These are phyloP conservation scores for Raddia guianensis DNA, from an alignment of 176 grass and related monocot species.

Conservation along the genomic window DNA sequence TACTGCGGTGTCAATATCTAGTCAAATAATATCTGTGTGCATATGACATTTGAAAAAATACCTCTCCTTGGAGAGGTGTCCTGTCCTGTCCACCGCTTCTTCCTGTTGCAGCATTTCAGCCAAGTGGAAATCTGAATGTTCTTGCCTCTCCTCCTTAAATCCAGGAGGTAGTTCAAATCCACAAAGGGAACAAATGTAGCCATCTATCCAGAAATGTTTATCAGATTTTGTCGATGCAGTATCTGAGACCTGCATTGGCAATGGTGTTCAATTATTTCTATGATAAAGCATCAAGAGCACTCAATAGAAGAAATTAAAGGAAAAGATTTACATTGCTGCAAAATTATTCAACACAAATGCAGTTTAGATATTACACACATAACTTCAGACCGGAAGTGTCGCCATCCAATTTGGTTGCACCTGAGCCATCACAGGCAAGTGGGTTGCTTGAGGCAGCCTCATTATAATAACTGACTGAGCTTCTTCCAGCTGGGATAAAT, in stretches of 20 bases:
- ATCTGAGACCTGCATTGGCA: slow-evolving; percentile 36
- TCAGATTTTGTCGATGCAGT: slow-evolving; percentile 39
- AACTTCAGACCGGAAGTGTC: slow-evolving; percentile 27
- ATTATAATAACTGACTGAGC: slow-evolving; percentile 13
- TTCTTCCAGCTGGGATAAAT: slow-evolving; percentile 45
- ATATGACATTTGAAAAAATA: not conserved
- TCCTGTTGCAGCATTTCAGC: slow-evolving; percentile 77
- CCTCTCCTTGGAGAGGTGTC: slow-evolving; percentile 45
- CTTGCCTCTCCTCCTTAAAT: slow-evolving; percentile 82
- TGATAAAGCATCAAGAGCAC: not conserved
- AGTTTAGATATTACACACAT: not conserved
- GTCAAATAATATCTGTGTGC: no score
- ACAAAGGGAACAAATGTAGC: slow-evolving; percentile 83
- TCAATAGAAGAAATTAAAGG: not conserved
- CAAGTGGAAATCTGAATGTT: slow-evolving; percentile 87
- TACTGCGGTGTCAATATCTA: no score
- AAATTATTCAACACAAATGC: not conserved
- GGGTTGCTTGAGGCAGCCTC: slow-evolving; percentile 3
- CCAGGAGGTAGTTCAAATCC: slow-evolving; percentile 73
- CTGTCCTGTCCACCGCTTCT: slow-evolving; percentile 41
- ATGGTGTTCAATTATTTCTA: not conserved
- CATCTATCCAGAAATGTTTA: slow-evolving; percentile 61
- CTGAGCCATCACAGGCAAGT: not conserved
- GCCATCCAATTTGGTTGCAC: slow-evolving; percentile 23
- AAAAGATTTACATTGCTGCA: not conserved